These are phyloP conservation scores for Rhodosorus marinus DNA, from an alignment of 23 red algal genomes.

Conservation along the genomic window DNA sequence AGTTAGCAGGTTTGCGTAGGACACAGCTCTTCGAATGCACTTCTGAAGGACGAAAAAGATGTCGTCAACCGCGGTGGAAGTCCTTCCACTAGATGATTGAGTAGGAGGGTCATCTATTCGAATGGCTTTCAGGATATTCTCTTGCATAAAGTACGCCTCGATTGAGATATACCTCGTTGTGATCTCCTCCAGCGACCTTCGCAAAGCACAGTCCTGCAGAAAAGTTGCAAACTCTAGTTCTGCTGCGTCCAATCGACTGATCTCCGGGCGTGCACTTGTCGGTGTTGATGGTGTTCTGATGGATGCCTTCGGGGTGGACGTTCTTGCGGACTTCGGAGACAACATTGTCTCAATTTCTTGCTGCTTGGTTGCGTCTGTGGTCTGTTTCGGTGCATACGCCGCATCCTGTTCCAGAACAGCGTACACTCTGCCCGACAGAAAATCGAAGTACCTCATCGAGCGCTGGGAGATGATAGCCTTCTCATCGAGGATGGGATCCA, in stretches of 20 bases:
- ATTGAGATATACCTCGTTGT: conserved; percentile 40
- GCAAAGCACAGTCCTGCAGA: conserved; percentile 2
- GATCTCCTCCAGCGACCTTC: conserved; percentile 7
- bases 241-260: neutral
- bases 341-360: no score
- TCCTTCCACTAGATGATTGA: conserved; percentile 11
- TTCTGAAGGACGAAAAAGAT: conserved; percentile 88
- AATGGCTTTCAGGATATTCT: conserved; percentile 48
- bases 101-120: conserved; percentile 42
- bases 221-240: neutral
- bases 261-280: neutral
- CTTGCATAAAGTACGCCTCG: conserved; percentile 64
- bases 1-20: conserved; percentile 35
- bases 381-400: neutral
- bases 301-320: neutral
- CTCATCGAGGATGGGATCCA: conserved; percentile 60
- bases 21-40: conserved; percentile 45
- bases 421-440: conserved; percentile 2
- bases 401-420: neutral
- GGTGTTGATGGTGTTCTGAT: neutral
- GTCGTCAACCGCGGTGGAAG: conserved; percentile 73
- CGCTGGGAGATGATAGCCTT: conserved; percentile 47
- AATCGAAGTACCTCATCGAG: conserved; percentile 41
- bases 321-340: no score
- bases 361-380: no score